Evolutionary conservation across 139 green algal genomes (phyloP), one percentile per base, ranked within the genome.

Genomic region (Coccomyxa sp.): DNA sequence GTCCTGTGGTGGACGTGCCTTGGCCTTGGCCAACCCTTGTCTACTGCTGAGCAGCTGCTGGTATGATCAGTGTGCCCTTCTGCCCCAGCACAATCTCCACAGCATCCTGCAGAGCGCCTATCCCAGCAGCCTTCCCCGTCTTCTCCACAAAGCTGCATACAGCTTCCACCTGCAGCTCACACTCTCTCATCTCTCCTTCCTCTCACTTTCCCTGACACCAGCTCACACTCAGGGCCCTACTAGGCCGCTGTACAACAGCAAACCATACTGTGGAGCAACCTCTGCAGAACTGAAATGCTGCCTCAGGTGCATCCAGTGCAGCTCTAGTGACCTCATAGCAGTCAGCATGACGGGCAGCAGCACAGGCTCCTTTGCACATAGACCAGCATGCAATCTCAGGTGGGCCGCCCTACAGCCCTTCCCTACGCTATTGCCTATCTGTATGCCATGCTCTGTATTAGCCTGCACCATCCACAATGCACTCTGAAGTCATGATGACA

Each of bases 51-150:
- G n/a, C n/a, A n/a, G n/a, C n/a, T n/a, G n/a, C 50, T 64, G 22
- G 3, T 1, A 7, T 71, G n/a, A 85, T 75, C 3, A 82, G 29
- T 0, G 81, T 85, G 70, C 81, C 81, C 0, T 55, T 74, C 3
- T 31, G 6, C n/a, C 76, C 78, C 41, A 31, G 31, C 12, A 83
- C 18, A 8, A 85, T 79, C 2, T 24, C 50, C 34, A 84, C 68
- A 6, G 77, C 81, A 39, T 83, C 81, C 2, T 75, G 50, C 7
- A 85, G 50, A 29, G 37, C 64, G 68, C 81, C 81, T 27, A 85
- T 73, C 6, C 39, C 81, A 9, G 77, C 81, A 36, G 24, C 68
- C 29, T 70, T 70, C 33, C 81, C 81, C 31, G 73, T 83, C 27
- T 74, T 69, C 0, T 12, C 5, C 40, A 85, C 81, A 77, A 85